Evolutionary conservation across 192 early-diverging fungal species (phyloP), one percentile per base, ranked within the genome.

Genomic region (Piromyces sp.): DNA sequence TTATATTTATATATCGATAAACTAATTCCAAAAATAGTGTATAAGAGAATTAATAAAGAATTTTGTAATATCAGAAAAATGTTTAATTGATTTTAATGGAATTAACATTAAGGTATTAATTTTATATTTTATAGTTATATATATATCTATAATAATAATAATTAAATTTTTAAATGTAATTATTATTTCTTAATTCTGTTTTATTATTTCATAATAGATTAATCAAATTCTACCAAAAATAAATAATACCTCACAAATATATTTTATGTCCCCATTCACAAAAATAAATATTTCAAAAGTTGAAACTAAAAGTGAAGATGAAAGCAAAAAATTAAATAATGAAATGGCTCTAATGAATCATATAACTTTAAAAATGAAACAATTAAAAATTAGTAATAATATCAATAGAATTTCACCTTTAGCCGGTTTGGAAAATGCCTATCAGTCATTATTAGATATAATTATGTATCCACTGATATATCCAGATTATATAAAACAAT

Each of bases 381-480:
- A 68, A 68, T n/a, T 68, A 9, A 68, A 26, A 11, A 68, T 68
- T 22, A 68, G 22, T 68, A 68, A 68, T 68, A 9, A 68, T 51
- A 51, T 15, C n/a, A 17, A 26, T 9, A 68, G 22, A n/a, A 19
- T 68, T 3, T n/a, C 51, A 11, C 51, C 28, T n/a, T 82, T 92
- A 13, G 89, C 91, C 0, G 95, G 96, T 1, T 84, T 97, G 0
- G 93, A 95, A 81, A 83, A 87, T 12, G 95, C 95, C 2, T 94
- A 91, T 81, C 86, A 92, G 81, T 86, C 90, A 30, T 88, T 97
- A 4, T 83, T 92, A 3, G 95, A 96, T 40, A 88, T 96, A 0
- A 87, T 96, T 11, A 90, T 90, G 51, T 93, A 93, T 80, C 96
- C 95, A 0, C 85, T 96, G 15, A 68, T 90, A 29, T 92, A 95